phyloP scores from a whole-genome alignment of 164 flowering plant species.

The Annona squamosa region DNA sequence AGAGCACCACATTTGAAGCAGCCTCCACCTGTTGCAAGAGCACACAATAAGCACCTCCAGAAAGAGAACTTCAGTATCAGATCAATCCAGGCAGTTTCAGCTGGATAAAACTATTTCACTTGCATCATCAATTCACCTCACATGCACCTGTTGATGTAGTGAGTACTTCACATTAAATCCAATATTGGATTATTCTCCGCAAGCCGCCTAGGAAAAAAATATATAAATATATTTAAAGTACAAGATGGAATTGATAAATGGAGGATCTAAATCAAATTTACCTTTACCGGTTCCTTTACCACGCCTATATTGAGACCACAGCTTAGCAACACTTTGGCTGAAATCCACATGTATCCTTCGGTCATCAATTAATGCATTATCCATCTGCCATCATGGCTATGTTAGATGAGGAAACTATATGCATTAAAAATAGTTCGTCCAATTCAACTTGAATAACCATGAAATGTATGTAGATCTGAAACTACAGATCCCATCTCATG shows the following conservation, averaged over 20 bases:
- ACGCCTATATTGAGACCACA: slow-evolving; percentile 78
- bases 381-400: slow-evolving; percentile 53
- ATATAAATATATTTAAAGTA: no score
- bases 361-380: slow-evolving; percentile 94
- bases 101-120: no score
- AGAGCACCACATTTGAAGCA: slow-evolving; percentile 89
- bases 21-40: slow-evolving; percentile 40
- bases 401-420: slow-evolving; percentile 4
- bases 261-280: slow-evolving; percentile 11
- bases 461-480: neutral
- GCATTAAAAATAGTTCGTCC: neutral
- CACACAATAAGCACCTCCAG: neutral
- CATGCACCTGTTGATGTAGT: no score
- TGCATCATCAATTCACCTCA: no score
- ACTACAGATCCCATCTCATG: neutral
- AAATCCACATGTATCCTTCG: slow-evolving; percentile 96
- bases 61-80: no score
- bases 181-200: no score
- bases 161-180: no score
- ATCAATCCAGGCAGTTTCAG: no score
- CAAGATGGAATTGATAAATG: no score
- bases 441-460: neutral
- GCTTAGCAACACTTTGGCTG: slow-evolving; percentile 91
- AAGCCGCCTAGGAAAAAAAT: no score
- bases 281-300: slow-evolving; percentile 46